Conservation (phyloP, 768 basidiomycete genomes). For the Clathrus columnatus region DNA sequence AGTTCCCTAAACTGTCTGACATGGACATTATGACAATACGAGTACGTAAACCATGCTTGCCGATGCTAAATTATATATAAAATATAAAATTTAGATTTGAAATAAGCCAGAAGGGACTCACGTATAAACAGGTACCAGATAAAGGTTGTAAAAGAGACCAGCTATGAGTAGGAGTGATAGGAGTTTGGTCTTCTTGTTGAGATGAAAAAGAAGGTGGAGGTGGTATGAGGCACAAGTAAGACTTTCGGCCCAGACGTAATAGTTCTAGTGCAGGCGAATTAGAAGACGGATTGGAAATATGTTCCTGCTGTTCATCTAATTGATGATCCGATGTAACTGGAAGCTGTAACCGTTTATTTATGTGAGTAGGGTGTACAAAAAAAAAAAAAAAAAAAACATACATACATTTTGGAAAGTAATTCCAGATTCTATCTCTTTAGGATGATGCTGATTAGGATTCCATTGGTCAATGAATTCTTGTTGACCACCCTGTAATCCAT, state of each 20-base stretch:
- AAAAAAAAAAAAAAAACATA: neutral
- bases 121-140: constrained; percentile 76
- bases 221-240: constrained; percentile 75
- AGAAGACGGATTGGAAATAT: neutral
- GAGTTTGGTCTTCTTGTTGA: constrained; percentile 44
- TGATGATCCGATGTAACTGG: constrained; percentile 4
- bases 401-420: neutral
- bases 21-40: constrained; percentile 90
- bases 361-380: neutral
- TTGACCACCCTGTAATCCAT: constrained; percentile 69
- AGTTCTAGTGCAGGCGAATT: constrained; percentile 42
- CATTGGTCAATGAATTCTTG: constrained; percentile 63
- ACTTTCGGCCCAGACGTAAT: constrained; percentile 65
- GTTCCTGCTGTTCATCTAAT: neutral
- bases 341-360: neutral
- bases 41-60: constrained; percentile 96
- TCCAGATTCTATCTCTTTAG: neutral
- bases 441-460: neutral
- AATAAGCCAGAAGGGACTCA: constrained; percentile 36
- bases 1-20: constrained; percentile 95
- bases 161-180: constrained; percentile 59
- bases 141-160: constrained; percentile 80
- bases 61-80: constrained; percentile 42
- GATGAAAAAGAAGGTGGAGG: constrained; percentile 35
- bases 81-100: constrained; percentile 10